Percentiles rank a stretch among this genome's conserved stretches.
Evolutionary conservation across 1,139 yeast genomes (phyloP).

Genomic region (Meyerozyma carpophila): DNA sequence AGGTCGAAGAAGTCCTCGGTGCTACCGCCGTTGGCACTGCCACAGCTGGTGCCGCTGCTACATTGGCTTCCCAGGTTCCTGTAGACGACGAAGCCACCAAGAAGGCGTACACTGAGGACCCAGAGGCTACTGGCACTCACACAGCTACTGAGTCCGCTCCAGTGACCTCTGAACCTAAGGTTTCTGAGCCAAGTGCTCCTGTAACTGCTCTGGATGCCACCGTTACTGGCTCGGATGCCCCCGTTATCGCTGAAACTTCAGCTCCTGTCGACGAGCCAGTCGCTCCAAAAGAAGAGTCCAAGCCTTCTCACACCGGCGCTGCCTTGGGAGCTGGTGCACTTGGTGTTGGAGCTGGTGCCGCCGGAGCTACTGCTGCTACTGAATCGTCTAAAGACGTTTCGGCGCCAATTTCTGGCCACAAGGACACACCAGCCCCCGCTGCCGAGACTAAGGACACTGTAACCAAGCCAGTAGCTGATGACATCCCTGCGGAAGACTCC

Average conservation of each 20-base stretch:
- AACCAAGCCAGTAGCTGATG: slow-evolving; percentile 9
- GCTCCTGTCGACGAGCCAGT: neutral
- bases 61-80: slow-evolving; percentile 2
- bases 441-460: slow-evolving; percentile 5
- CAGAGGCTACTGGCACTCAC: slow-evolving; percentile 2
- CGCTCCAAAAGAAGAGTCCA: slow-evolving; percentile 2
- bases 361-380: neutral
- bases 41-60: slow-evolving; percentile 7
- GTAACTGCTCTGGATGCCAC: neutral
- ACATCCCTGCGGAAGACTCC: slow-evolving; percentile 6
- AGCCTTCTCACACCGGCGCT: slow-evolving; percentile 2
- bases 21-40: slow-evolving; percentile 7
- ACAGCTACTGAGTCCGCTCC: neutral
- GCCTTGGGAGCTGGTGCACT: slow-evolving; percentile 2
- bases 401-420: slow-evolving; percentile 3
- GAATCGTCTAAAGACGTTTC: neutral
- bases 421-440: too few relatives aligned
- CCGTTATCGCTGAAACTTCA: neutral
- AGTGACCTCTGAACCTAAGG: slow-evolving; percentile 5
- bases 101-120: slow-evolving; percentile 4
- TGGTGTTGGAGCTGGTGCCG: slow-evolving; percentile 2
- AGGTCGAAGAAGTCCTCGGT: slow-evolving; percentile 7
- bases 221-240: neutral
- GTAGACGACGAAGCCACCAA: slow-evolving; percentile 3
- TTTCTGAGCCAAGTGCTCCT: slow-evolving; percentile 5